Conservation (phyloP, 345 rosid genomes). For the Camelina neglecta region DNA sequence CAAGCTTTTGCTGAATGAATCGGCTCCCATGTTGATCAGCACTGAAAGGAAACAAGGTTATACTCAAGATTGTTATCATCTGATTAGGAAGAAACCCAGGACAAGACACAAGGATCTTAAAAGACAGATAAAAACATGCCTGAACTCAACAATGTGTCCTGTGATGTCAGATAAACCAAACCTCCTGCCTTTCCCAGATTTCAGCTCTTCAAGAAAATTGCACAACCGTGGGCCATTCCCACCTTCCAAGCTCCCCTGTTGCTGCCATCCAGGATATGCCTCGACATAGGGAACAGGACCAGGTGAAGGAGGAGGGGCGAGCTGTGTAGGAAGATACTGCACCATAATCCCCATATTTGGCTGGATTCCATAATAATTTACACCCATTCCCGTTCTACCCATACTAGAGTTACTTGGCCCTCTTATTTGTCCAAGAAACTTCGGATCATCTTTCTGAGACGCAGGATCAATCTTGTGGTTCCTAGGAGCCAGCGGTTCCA, state of each 20-base stretch:
- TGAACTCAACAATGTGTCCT: conserved; percentile 68
- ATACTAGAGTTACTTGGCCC: conserved; percentile 43
- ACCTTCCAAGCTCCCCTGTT: conserved; percentile 53
- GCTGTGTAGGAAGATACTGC: conserved; percentile 54
- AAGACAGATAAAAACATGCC: conserved; percentile 48
- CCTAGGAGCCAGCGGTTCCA: conserved; percentile 47
- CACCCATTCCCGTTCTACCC: conserved; percentile 45
- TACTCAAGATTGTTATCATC: conserved; percentile 28
- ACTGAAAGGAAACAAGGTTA: conserved; percentile 49
- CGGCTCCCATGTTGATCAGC: conserved; percentile 81
- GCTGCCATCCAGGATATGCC: conserved; percentile 56
- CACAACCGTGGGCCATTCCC: conserved; percentile 46
- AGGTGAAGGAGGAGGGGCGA: conserved; percentile 46
- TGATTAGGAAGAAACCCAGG: conserved; percentile 1
- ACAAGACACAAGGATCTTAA: conserved; percentile 20
- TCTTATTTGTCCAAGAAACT: conserved; percentile 42
- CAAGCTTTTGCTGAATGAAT: conserved; percentile 80
- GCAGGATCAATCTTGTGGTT: conserved; percentile 46
- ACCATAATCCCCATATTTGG: conserved; percentile 54
- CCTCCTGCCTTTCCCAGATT: conserved; percentile 65
- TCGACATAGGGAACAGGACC: conserved; percentile 47
- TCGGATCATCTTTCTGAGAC: conserved; percentile 50
- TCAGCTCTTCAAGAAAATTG: conserved; percentile 67
- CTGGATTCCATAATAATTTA: conserved; percentile 44
- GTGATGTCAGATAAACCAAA: conserved; percentile 66